Conservation (phyloP, 805 yeast species). For the Wickerhamomyces rabaulensis region DNA sequence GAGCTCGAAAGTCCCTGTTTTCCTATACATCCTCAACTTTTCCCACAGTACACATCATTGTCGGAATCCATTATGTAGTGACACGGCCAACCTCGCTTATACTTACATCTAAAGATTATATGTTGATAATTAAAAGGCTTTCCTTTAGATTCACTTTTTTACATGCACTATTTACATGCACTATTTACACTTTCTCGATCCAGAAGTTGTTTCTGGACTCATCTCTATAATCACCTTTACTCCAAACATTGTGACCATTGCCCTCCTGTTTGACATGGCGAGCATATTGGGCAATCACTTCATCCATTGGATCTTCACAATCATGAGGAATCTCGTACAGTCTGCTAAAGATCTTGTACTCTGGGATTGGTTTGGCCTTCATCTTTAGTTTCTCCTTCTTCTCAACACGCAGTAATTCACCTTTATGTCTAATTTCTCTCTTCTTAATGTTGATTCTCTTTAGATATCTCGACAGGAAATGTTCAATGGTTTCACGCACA, state of each 20-base stretch:
- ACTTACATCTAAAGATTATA: no score
- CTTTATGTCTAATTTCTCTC: slow-evolving; percentile 13
- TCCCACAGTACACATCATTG: no score
- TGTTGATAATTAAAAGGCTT: no score
- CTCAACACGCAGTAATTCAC: slow-evolving; percentile 5
- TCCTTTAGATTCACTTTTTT: no score
- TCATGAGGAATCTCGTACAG: slow-evolving; percentile 20
- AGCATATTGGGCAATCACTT: slow-evolving; percentile 20
- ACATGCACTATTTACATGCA: not conserved
- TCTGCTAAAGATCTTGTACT: slow-evolving; percentile 20
- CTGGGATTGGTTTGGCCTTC: slow-evolving; percentile 17
- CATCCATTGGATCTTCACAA: slow-evolving; percentile 25
- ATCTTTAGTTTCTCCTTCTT: slow-evolving; percentile 14
- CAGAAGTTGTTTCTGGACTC: slow-evolving; percentile 21
- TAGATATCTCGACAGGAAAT: slow-evolving; percentile 28
- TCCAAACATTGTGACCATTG: slow-evolving; percentile 16
- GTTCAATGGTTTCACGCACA: slow-evolving; percentile 47
- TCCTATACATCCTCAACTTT: no score
- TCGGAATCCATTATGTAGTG: no score
- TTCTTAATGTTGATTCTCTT: slow-evolving; percentile 27
- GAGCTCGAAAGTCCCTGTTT: no score
- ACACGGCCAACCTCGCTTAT: no score
- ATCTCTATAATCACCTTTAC: slow-evolving; percentile 15
- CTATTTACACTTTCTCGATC: slow-evolving; percentile 25
- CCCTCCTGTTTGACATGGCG: slow-evolving; percentile 20